These are phyloP conservation scores for Erodium moschatum DNA, from an alignment of 441 rosid genomes.

Conservation along the genomic window DNA sequence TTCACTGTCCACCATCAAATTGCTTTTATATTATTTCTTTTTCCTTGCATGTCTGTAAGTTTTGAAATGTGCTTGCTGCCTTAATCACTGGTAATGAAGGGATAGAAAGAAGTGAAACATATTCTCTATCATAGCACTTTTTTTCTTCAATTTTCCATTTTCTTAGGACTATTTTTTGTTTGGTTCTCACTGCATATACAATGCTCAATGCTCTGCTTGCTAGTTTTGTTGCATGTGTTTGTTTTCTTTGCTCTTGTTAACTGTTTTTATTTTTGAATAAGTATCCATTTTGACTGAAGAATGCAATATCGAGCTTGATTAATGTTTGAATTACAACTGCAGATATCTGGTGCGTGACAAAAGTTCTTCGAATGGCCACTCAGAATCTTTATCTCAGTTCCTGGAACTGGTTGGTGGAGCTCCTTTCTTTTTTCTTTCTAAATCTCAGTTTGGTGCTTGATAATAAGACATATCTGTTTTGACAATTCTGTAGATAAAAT, in stretches of 20 bases:
- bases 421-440: not conserved
- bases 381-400: constrained; percentile 52
- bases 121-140: not conserved
- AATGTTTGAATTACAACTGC: constrained; percentile 19
- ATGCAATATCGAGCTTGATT: constrained; percentile 13
- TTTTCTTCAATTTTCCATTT: not conserved
- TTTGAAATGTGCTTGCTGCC: not conserved
- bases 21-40: constrained; percentile 9
- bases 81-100: not conserved
- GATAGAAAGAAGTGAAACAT: not conserved
- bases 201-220: not conserved
- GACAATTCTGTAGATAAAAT: constrained; percentile 54
- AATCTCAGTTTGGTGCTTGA: not conserved
- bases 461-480: constrained; percentile 16
- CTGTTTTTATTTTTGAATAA: not conserved
- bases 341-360: constrained; percentile 64
- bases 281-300: constrained; percentile 2
- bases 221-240: not conserved
- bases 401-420: constrained; percentile 62
- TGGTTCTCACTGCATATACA: not conserved
- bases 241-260: not conserved
- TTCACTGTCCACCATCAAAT: not conserved
- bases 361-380: constrained; percentile 33
- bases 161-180: not conserved
- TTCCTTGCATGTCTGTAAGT: not conserved